Conservation (phyloP, 148 eudicot genomes). For the Rhododendron simsii region DNA sequence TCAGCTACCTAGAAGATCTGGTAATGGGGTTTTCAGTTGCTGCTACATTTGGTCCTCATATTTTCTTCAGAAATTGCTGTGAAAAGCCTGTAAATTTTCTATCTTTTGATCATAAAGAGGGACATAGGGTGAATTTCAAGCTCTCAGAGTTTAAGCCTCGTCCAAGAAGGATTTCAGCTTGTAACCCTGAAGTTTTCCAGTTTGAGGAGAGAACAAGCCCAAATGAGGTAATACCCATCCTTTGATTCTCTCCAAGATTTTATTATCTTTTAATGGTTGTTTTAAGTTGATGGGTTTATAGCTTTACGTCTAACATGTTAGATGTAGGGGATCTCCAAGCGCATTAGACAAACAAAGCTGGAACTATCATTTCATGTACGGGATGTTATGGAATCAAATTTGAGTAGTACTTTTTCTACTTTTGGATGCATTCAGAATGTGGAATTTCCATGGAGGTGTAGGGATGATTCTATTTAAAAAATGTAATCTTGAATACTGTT, state of each 20-base stretch:
- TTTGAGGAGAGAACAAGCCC: conserved; percentile 78
- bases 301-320: neutral
- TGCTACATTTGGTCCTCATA: conserved; percentile 15
- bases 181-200: conserved; percentile 28
- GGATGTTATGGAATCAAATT: neutral
- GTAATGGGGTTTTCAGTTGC: conserved; percentile 28
- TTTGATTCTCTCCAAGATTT: neutral
- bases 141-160: conserved; percentile 12
- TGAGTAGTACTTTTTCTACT: neutral
- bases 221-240: conserved; percentile 49
- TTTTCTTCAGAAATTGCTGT: neutral
- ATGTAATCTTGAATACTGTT: neutral
- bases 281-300: neutral
- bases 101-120: neutral
- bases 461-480: neutral
- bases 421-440: neutral
- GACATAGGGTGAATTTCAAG: conserved; percentile 9
- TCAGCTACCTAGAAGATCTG: neutral
- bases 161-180: conserved; percentile 12
- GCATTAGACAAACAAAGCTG: neutral
- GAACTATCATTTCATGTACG: neutral
- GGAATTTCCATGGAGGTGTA: neutral
- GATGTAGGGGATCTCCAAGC: neutral
- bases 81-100: conserved; percentile 9
- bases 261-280: neutral